Evolutionary conservation across 2,329 filamentous ascomycete species (phyloP).

Genomic region (Bipolaris cookei): DNA sequence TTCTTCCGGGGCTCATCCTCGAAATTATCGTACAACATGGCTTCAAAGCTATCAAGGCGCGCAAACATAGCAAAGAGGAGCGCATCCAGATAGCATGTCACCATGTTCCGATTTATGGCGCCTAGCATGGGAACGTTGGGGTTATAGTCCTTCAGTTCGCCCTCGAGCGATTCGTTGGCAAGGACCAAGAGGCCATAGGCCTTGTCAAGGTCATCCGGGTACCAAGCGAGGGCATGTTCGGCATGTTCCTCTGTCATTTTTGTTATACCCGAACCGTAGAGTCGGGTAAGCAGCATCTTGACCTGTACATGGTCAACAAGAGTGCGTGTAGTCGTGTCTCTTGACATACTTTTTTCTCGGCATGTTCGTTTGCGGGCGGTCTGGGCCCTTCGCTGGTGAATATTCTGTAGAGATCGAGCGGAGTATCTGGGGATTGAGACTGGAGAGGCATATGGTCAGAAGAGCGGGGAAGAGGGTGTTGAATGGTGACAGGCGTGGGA

Average conservation of each 20-base stretch:
- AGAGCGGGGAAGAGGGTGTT: conserved; percentile 2
- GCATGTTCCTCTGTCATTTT: conserved; percentile 67
- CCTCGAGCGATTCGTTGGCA: conserved; percentile 80
- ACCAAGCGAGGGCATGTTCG: conserved; percentile 67
- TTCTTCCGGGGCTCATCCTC: conserved; percentile 74
- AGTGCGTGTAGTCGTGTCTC: background rate
- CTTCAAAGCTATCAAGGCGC: conserved; percentile 86
- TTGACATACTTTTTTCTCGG: conserved; percentile 56
- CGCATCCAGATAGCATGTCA: conserved; percentile 95
- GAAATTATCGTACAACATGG: conserved; percentile 82
- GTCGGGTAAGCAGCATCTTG: conserved; percentile 59
- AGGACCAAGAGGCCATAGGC: conserved; percentile 78
- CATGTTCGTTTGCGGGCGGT: conserved; percentile 62
- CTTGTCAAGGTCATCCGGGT: conserved; percentile 72
- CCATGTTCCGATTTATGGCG: conserved; percentile 81
- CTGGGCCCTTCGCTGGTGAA: conserved; percentile 65
- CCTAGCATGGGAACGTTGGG: conserved; percentile 76
- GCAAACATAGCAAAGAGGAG: conserved; percentile 96
- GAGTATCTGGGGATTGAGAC: conserved; percentile 31
- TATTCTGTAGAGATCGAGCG: conserved; percentile 64
- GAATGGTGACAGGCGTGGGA: conserved; percentile 7
- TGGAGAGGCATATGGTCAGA: conserved; percentile 40
- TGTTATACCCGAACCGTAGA: conserved; percentile 61
- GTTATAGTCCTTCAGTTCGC: conserved; percentile 76
- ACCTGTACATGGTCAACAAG: conserved; percentile 49